phyloP scores from a whole-genome alignment of 176 grass and related monocot genomes.

The Puccinellia tenuiflora region DNA sequence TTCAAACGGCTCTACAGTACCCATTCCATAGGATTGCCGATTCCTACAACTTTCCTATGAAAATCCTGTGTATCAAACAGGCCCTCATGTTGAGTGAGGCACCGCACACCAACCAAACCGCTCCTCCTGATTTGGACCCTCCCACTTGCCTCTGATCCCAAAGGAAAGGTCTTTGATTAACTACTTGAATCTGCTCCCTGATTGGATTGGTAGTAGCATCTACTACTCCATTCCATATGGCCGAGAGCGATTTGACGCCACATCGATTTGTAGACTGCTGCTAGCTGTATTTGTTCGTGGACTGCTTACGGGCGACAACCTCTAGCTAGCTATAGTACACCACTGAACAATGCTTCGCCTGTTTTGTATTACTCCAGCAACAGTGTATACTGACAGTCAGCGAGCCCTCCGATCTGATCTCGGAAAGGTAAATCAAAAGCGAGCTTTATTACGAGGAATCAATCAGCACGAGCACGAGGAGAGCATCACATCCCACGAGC shows the following conservation, averaged over 20 bases:
- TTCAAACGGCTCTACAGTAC: too few species aligned
- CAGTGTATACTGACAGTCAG: neutral
- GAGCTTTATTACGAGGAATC: neutral
- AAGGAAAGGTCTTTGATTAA: neutral
- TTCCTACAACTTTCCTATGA: too few species aligned
- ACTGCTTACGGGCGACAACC: neutral
- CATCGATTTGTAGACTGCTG: neutral
- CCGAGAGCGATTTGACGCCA: neutral
- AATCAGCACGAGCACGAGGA: neutral
- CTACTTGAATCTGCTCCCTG: neutral
- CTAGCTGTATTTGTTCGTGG: neutral
- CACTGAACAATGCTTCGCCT: too few species aligned
- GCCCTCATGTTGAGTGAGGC: too few species aligned
- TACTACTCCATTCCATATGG: neutral
- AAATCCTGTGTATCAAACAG: too few species aligned
- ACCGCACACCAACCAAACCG: neutral
- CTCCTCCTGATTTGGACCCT: neutral
- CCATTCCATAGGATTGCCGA: too few species aligned
- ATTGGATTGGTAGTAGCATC: too few species aligned
- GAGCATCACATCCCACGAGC: neutral
- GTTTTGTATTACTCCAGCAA: neutral
- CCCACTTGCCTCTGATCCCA: neutral
- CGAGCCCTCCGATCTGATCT: neutral
- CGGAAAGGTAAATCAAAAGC: neutral
- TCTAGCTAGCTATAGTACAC: too few species aligned